A percentile compares a stretch with the other conserved stretches of the same genome.
Evolutionary conservation across 2,329 filamentous ascomycete genomes (phyloP).

Genomic region (Hymenoscyphus occultus): DNA sequence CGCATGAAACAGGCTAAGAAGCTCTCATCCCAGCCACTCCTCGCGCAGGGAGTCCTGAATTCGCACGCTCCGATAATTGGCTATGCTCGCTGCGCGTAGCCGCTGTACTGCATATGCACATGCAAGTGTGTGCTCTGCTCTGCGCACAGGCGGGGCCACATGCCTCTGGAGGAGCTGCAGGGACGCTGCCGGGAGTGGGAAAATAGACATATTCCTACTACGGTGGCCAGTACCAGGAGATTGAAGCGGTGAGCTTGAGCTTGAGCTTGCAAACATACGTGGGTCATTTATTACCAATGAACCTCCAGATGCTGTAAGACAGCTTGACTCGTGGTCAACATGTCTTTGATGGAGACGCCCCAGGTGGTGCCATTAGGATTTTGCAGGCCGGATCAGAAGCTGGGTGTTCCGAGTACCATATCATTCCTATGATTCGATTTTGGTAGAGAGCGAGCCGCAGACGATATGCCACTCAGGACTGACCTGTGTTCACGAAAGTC

Average conservation of each 20-base stretch:
- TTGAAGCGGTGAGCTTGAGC: conserved; percentile 31
- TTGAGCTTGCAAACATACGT: conserved; percentile 30
- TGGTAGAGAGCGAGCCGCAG: conserved; percentile 26
- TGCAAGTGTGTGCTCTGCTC: conserved; percentile 33
- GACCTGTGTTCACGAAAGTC: conserved; percentile 20
- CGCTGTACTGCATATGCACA: conserved; percentile 34
- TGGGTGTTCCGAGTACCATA: conserved; percentile 18
- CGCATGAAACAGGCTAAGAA: conserved; percentile 34
- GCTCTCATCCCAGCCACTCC: conserved; percentile 23
- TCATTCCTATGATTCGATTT: conserved; percentile 12
- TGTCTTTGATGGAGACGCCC: not conserved
- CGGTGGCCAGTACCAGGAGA: conserved; percentile 17
- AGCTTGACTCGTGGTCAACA: conserved; percentile 26
- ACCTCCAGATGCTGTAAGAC: conserved; percentile 26
- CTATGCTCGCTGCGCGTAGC: conserved; percentile 31
- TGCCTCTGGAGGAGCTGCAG: conserved; percentile 34
- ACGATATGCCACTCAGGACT: conserved; percentile 15
- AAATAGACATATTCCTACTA: conserved; percentile 15
- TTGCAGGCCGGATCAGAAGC: conserved; percentile 18
- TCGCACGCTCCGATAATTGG: conserved; percentile 28
- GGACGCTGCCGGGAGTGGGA: conserved; percentile 34
- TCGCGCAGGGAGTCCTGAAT: conserved; percentile 15
- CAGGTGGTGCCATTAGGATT: conserved; percentile 5
- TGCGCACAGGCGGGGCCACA: conserved; percentile 30
- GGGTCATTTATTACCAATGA: conserved; percentile 37